phyloP scores from a whole-genome alignment of 2,329 filamentous ascomycete species.

The Dothiorella sarmentorum region DNA sequence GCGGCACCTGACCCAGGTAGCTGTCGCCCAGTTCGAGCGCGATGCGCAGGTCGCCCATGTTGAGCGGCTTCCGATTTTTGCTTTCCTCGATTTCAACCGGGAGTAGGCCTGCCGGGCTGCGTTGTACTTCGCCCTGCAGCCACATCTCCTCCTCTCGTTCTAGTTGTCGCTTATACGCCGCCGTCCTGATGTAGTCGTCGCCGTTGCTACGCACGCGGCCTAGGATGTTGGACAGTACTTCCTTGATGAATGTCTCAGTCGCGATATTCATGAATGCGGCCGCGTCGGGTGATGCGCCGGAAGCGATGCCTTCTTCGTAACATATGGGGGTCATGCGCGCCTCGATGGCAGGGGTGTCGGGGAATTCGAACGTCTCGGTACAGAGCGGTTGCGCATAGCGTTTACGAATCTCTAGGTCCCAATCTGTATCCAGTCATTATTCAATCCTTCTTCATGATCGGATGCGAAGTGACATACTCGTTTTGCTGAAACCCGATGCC shows the following conservation, averaged over 20 bases:
- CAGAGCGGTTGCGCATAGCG: slow-evolving; percentile 61
- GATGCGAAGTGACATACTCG: slow-evolving; percentile 52
- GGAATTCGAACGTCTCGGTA: slow-evolving; percentile 61
- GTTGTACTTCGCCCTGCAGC: slow-evolving; percentile 67
- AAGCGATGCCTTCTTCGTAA: slow-evolving; percentile 60
- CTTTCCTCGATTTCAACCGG: slow-evolving; percentile 78
- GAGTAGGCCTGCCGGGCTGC: slow-evolving; percentile 73
- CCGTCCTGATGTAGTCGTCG: slow-evolving; percentile 64
- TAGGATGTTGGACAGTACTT: slow-evolving; percentile 55
- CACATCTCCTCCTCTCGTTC: slow-evolving; percentile 71
- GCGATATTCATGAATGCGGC: slow-evolving; percentile 60
- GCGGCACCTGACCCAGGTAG: slow-evolving; percentile 73
- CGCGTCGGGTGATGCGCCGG: slow-evolving; percentile 51
- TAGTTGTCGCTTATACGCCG: slow-evolving; percentile 71
- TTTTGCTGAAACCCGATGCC: slow-evolving; percentile 75
- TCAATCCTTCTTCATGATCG: background rate
- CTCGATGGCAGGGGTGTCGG: slow-evolving; percentile 55
- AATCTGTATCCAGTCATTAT: slow-evolving; percentile 40
- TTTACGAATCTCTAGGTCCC: slow-evolving; percentile 64
- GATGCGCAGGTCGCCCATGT: slow-evolving; percentile 74
- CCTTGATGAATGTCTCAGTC: slow-evolving; percentile 61
- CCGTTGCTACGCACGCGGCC: slow-evolving; percentile 55
- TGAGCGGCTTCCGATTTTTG: slow-evolving; percentile 66
- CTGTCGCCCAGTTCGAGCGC: slow-evolving; percentile 72
- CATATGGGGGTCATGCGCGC: slow-evolving; percentile 62